Base-by-base conservation (phyloP, 768 basidiomycete species). In the Dentipellis fragilis region DNA sequence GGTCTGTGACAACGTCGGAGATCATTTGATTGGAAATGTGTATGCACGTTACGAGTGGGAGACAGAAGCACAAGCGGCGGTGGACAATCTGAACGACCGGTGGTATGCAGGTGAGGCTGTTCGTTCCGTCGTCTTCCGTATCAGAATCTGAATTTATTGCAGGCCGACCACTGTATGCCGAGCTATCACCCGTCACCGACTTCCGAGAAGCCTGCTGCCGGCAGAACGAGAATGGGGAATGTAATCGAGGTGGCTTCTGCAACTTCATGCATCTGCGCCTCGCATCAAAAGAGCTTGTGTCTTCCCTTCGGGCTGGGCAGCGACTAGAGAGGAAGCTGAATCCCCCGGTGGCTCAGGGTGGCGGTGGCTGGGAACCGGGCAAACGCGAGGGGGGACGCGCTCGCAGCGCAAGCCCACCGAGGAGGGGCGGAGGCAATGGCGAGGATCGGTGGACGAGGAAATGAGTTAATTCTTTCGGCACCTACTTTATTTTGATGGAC, bases 1-100 rank as follows among this genome's bases (percentile, higher is more conserved):
- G 87, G 87, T 99, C 11, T 99, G 95, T 66, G 95, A 99, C 73
- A 99, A 99, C 66, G 94, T 99, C 36, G 96, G 96, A n/a, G 96
- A 98, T 67, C 95, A 99, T 67, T 76, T 98, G 22, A 91, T 95
- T 64, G 94, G 94, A 21, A 96, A 97, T 64, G 95, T 99, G 2
- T 99, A 99, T 67, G 95, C 94, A 4, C 83, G 95, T 21, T 99
- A 90, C 66, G 95, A 99, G 66, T 96, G 93, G 93, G 95, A 99
- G 71, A 93, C 93, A 0, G 95, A 99, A 68, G 95, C 95, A 9
- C 88, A 93, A 65, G 75, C 85, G 34, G 95, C 95, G 2, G 92
- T 97, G 6, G 91, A 95, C 63, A 89, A 80, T 57, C 74, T 97
- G 61, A 97, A 98, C 64, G 88, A 95, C 64, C 83, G 95, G 35